These are phyloP conservation scores for Xylariaceae sp. DNA, from an alignment of 2,329 filamentous ascomycete species.

Conservation along the genomic window DNA sequence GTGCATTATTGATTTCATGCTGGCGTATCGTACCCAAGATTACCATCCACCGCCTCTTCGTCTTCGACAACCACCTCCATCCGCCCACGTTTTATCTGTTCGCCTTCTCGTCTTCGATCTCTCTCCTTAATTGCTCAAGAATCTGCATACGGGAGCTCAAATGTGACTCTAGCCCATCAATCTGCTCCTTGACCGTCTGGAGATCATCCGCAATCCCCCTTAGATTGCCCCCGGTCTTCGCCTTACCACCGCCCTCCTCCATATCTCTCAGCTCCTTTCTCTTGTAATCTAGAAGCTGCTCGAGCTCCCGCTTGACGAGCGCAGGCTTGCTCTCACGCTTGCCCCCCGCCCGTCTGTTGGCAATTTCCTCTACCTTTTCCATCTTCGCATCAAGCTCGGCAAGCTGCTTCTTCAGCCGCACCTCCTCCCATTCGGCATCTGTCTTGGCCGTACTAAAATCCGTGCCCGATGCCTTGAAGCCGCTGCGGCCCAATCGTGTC, in stretches of 20 bases:
- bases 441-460: slow-evolving; percentile 83
- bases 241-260: slow-evolving; percentile 67
- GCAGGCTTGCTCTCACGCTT: slow-evolving; percentile 78
- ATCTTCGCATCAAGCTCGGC: slow-evolving; percentile 86
- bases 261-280: slow-evolving; percentile 70
- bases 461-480: slow-evolving; percentile 78
- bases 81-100: slow-evolving; percentile 35
- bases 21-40: slow-evolving; percentile 11
- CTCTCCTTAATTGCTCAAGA: slow-evolving; percentile 69
- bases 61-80: slow-evolving; percentile 1
- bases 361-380: slow-evolving; percentile 71
- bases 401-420: slow-evolving; percentile 88
- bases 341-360: slow-evolving; percentile 53
- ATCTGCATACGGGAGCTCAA: slow-evolving; percentile 70
- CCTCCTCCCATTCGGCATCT: slow-evolving; percentile 91
- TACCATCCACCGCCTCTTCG: slow-evolving; percentile 3
- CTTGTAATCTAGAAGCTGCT: slow-evolving; percentile 95
- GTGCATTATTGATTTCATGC: slow-evolving; percentile 2
- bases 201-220: slow-evolving; percentile 82
- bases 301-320: slow-evolving; percentile 87
- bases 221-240: slow-evolving; percentile 65
- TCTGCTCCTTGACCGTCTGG: slow-evolving; percentile 85
- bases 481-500: slow-evolving; percentile 79
- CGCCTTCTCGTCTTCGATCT: slow-evolving; percentile 83
- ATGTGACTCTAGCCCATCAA: slow-evolving; percentile 84